Evolutionary conservation across 139 green algal genomes (phyloP), one percentile per base, ranked within the genome.

Genomic region (Marvania coccoides): DNA sequence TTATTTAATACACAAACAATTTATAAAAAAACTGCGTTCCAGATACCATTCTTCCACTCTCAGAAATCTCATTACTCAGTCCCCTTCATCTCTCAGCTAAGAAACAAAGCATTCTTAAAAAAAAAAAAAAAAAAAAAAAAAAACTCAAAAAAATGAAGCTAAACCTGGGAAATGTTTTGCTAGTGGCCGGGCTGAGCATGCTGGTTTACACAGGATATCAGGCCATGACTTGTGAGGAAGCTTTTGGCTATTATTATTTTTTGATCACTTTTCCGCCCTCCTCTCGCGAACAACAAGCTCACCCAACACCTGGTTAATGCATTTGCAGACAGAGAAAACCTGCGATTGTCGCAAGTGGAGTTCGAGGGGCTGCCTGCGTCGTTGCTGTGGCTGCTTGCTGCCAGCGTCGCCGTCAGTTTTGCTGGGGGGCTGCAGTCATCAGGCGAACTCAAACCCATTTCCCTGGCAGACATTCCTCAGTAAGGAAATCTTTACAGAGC

Each of bases 391-490:
- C 55, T 65, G 46, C 55, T 73, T 38, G 23, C 42, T 15, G 39
- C 47, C 5, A 53, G 51, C 10, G 55, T 58, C 14, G 65, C 38
- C 10, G 38, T 51, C 24, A 29, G 29, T 19, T n/a, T 54, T 10
- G 37, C 64, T 46, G 65, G 65, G 3, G 57, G 65, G 2, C 55
- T 73, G 15, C 24, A 58, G 2, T 35, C 33, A 6, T 67, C 28
- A 15, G 65, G 65, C 46, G 30, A n/a, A 35, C 63, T 73, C n/a
- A 4, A 29, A n/a, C 65, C 65, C 35, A 73, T 73, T n/a, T 30
- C 47, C 2, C 9, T 73, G 2, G 42, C 29, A 28, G 65, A 73
- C 26, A 29, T 47, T 7, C 55, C 38, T 3, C 62, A 48, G 65
- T 60, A 37, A 71, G 62, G 9, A 65, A 26, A 7, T 30, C 3